Base-by-base conservation (phyloP, 805 yeast genomes). In the Saccharomycopsis guyanensis region DNA sequence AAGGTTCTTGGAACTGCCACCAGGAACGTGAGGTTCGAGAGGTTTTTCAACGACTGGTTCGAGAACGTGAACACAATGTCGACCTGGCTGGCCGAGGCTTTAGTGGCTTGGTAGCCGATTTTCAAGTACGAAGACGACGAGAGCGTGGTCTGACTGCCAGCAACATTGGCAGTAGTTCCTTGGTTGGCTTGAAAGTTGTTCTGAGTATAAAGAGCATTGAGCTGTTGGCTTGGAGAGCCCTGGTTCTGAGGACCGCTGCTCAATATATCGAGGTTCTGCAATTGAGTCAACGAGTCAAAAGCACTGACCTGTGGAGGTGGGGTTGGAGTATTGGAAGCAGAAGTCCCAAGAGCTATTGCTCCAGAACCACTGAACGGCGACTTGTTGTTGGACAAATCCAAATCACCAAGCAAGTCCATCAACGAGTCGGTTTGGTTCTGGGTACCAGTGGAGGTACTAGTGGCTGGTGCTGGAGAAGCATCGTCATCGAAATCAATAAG, bases 401-500 rank as follows among this genome's bases (percentile, higher is more conserved):
- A 66, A 53, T 82, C 93, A 42, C 85, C 80, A 50, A 88, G 69
- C 52, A 89, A 70, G 60, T 88, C 96, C 45, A 78, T 76, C 43
- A 81, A 65, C 12, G 69, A 66, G 53, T 66, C 69, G 39, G 48
- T 55, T 19, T 55, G 72, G 60, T 58, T 53, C 16, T 49, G 40
- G 6, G 55, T 53, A 4, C 57, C 55, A 10, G 60, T 37, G 1
- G 61, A 55, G 42, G 42, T 52, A 12, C 48, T 16, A 19, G 45
- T 42, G 32, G 46, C 25, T 23, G 53, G 27, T 24, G 57, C 22
- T 37, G 57, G 7, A 3, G 56, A 60, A 31, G 62, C 61, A 41
- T 71, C 79, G 53, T 78, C 86, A 58, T 76, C 94, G 55, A 87
- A 78, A 58, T 87, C 95, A 51, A 88, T 83, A 55, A 87, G 69